Conservation (phyloP, 805 yeast species). For the Saccharomycopsis sp. region DNA sequence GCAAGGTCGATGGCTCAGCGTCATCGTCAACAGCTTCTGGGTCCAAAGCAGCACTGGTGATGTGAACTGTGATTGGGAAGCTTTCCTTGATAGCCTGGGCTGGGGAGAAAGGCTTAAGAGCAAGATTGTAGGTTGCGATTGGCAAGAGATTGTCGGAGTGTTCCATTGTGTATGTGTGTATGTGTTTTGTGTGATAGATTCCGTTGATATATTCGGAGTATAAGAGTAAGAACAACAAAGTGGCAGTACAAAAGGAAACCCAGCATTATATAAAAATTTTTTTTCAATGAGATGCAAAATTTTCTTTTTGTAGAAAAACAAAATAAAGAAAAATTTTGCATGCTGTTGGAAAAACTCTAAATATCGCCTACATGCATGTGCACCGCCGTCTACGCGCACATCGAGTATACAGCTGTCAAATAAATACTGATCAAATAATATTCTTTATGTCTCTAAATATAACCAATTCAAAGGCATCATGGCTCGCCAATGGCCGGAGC, state of each 20-base stretch:
- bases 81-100: constrained; percentile 81
- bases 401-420: too few relatives aligned
- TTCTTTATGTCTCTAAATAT: too few relatives aligned
- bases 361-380: too few relatives aligned
- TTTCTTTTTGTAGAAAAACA: not conserved
- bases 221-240: not conserved
- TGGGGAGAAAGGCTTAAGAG: constrained; percentile 81
- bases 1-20: constrained; percentile 80
- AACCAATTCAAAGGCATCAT: too few relatives aligned
- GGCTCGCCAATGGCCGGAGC: not conserved
- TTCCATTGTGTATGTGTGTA: constrained; percentile 42
- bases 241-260: too few relatives aligned
- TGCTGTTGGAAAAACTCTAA: not conserved
- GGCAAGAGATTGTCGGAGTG: constrained; percentile 50
- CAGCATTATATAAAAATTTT: not conserved
- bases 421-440: too few relatives aligned
- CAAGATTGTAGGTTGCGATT: constrained; percentile 78
- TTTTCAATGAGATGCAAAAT: not conserved
- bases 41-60: constrained; percentile 93
- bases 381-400: too few relatives aligned
- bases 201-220: too few relatives aligned
- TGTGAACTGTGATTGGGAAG: constrained; percentile 81
- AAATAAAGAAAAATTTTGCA: not conserved
- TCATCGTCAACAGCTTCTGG: constrained; percentile 80
- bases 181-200: too few relatives aligned